Percentiles rank a stretch among this genome's conserved stretches.
These are phyloP conservation scores for Suhomyces wounanorum DNA, from an alignment of 1,139 yeast genomes.

Conservation along the genomic window DNA sequence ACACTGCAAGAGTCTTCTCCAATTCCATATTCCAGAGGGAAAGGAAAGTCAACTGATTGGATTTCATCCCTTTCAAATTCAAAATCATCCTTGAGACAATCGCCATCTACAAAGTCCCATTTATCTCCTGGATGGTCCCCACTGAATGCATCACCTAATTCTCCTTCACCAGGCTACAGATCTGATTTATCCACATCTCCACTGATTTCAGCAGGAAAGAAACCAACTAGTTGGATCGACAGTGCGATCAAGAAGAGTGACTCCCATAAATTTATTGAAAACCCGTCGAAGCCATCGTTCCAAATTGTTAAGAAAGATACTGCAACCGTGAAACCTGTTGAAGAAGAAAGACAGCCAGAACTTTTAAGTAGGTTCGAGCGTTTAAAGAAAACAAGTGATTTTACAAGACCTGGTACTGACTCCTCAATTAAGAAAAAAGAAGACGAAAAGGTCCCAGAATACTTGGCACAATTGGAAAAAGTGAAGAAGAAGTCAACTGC, in stretches of 20 bases:
- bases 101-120: slow-evolving; percentile 13
- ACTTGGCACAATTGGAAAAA: slow-evolving; percentile 13
- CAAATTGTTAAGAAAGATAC: slow-evolving; percentile 16
- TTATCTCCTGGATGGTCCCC: slow-evolving; percentile 9
- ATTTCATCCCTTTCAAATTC: slow-evolving; percentile 20
- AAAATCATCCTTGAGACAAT: slow-evolving; percentile 14
- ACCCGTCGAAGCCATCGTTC: slow-evolving; percentile 16
- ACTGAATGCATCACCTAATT: slow-evolving; percentile 5
- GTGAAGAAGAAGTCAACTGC: slow-evolving; percentile 10
- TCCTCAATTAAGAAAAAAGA: not conserved
- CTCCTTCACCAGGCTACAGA: slow-evolving; percentile 5
- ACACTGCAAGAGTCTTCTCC: slow-evolving; percentile 11
- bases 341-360: slow-evolving; percentile 16
- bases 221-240: slow-evolving; percentile 25
- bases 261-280: slow-evolving; percentile 17
- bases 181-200: slow-evolving; percentile 5
- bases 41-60: slow-evolving; percentile 15
- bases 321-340: slow-evolving; percentile 7
- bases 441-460: slow-evolving; percentile 11
- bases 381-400: slow-evolving; percentile 8
- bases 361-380: slow-evolving; percentile 14
- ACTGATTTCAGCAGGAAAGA: slow-evolving; percentile 13
- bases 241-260: slow-evolving; percentile 24
- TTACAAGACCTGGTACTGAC: not conserved
- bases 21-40: not conserved